A percentile compares a stretch with the other conserved stretches of the same genome.
Conservation (phyloP, 2,329 filamentous ascomycete species). For the Fusarium siculi region DNA sequence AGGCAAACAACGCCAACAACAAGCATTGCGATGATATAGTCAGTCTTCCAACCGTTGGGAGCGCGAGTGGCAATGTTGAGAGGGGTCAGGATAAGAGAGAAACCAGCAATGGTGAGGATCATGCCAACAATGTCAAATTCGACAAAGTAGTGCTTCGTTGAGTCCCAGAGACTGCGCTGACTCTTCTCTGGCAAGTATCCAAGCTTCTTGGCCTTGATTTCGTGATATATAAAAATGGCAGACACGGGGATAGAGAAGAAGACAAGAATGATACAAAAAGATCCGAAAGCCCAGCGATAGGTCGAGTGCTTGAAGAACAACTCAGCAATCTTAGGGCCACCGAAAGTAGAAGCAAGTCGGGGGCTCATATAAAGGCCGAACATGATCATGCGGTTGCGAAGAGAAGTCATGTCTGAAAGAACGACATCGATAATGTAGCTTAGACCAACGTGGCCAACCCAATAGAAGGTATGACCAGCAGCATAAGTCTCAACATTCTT, state of each 20-base stretch:
- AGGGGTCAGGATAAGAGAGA: constrained; percentile 68
- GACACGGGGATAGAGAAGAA: constrained; percentile 69
- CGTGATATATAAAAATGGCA: constrained; percentile 64
- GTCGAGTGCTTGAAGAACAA: constrained; percentile 38
- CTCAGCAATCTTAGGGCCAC: constrained; percentile 44
- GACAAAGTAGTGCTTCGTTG: constrained; percentile 47
- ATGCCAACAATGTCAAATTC: constrained; percentile 58
- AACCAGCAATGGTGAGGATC: constrained; percentile 62
- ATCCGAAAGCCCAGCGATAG: constrained; percentile 60
- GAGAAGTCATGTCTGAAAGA: constrained; percentile 56
- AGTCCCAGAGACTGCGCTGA: constrained; percentile 57
- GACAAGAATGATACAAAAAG: constrained; percentile 72
- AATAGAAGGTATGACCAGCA: constrained; percentile 72
- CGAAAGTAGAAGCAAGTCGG: constrained; percentile 57
- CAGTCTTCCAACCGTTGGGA: constrained; percentile 58
- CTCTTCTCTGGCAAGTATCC: constrained; percentile 55
- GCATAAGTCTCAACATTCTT: constrained; percentile 67
- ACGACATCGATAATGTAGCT: constrained; percentile 56
- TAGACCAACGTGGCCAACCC: constrained; percentile 62
- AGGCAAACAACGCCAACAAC: constrained; percentile 64
- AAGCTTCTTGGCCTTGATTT: constrained; percentile 63
- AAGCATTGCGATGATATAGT: constrained; percentile 64
- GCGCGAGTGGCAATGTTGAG: constrained; percentile 62
- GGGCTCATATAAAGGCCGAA: constrained; percentile 57
- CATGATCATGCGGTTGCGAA: constrained; percentile 57